Percentiles rank a stretch among this genome's conserved stretches.
Conservation (phyloP, 345 rosid species). For the Noccaea caerulescens region DNA sequence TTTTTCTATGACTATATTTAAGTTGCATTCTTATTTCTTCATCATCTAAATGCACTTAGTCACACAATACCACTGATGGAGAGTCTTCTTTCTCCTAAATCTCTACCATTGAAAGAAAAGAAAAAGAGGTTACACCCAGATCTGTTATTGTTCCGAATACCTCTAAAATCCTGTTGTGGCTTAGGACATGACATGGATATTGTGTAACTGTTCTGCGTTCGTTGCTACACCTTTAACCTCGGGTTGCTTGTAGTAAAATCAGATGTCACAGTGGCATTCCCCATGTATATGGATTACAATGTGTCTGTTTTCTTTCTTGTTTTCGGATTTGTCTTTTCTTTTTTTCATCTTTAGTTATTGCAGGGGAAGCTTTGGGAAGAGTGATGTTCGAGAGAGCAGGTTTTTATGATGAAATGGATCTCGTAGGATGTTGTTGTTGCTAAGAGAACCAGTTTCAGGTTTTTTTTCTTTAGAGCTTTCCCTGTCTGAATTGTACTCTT, state of each 20-base stretch:
- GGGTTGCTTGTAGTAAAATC: slow-evolving; percentile 37
- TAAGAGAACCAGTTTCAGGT: slow-evolving; percentile 37
- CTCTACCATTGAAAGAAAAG: slow-evolving; percentile 34
- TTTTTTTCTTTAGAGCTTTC: slow-evolving; percentile 11
- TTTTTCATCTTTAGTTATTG: slow-evolving; percentile 37
- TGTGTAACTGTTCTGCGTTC: slow-evolving; percentile 18
- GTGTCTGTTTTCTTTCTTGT: slow-evolving; percentile 27
- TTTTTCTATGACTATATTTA: slow-evolving; percentile 38
- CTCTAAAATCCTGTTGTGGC: slow-evolving; percentile 36
- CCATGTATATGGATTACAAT: slow-evolving; percentile 38
- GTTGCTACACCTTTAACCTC: slow-evolving; percentile 32
- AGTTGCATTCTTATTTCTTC: slow-evolving; percentile 39
- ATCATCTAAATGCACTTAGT: slow-evolving; percentile 37
- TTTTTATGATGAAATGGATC: slow-evolving; percentile 30
- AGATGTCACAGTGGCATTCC: slow-evolving; percentile 25
- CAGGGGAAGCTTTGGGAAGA: slow-evolving; percentile 37
- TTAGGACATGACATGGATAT: slow-evolving; percentile 34
- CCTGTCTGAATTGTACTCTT: slow-evolving; percentile 8
- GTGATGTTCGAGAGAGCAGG: slow-evolving; percentile 25
- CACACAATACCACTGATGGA: slow-evolving; percentile 33
- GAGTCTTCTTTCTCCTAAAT: slow-evolving; percentile 31
- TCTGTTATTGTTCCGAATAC: slow-evolving; percentile 19
- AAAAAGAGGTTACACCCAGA: slow-evolving; percentile 37
- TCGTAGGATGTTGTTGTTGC: slow-evolving; percentile 32
- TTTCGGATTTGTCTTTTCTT: slow-evolving; percentile 25